Evolutionary conservation across 208 protist genomes (phyloP).

Genomic region (Leishmania aethiopica): DNA sequence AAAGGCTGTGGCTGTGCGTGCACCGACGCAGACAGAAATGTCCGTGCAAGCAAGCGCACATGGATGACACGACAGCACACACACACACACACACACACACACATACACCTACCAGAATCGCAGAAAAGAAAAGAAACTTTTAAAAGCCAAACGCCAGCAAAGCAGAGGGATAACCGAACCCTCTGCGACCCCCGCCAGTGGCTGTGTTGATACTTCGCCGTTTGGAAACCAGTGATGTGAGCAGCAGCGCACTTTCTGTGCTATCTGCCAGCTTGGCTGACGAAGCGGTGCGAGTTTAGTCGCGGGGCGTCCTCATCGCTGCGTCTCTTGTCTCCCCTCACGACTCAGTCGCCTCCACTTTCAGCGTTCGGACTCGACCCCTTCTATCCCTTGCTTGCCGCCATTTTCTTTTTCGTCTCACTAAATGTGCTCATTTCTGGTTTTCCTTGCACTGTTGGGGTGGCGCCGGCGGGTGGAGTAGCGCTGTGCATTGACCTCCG

Average conservation of each 20-base stretch:
- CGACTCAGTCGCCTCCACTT: background rate
- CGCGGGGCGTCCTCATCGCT: background rate
- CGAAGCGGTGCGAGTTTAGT: background rate
- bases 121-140: background rate
- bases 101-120: background rate
- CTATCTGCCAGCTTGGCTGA: background rate
- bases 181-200: background rate
- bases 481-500: background rate
- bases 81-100: background rate
- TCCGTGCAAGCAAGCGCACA: background rate
- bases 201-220: background rate
- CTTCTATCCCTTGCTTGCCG: background rate
- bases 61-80: background rate
- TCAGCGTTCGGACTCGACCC: background rate
- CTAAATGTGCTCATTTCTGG: background rate
- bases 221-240: background rate
- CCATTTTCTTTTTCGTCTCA: background rate
- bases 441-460: background rate
- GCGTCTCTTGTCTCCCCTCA: background rate
- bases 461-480: background rate
- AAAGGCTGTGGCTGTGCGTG: background rate
- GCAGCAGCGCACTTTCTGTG: background rate
- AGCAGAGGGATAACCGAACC: background rate
- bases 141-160: background rate
- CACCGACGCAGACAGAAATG: background rate